Conservation (phyloP, 371 early-diverging fungal genomes). For the Rhizopus microsporus region DNA sequence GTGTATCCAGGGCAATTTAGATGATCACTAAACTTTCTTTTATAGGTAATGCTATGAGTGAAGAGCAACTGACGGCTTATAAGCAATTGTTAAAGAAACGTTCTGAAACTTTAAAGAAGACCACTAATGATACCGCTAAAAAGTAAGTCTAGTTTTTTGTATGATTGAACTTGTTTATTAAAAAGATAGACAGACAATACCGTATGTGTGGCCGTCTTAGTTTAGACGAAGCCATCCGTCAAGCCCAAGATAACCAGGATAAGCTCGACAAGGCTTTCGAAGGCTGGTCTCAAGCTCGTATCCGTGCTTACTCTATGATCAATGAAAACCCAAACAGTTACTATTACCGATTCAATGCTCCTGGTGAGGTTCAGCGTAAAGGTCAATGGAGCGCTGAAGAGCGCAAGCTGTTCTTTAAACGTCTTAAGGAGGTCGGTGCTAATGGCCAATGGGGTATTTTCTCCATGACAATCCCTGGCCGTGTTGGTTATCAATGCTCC, state of each 20-base stretch:
- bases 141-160: slow-evolving; percentile 49
- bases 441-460: slow-evolving; percentile 97
- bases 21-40: not conserved
- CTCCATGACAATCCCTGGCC: slow-evolving; percentile 91
- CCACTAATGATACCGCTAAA: slow-evolving; percentile 74
- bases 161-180: not conserved
- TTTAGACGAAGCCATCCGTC: slow-evolving; percentile 87
- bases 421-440: slow-evolving; percentile 84
- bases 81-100: slow-evolving; percentile 81
- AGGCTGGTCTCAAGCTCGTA: slow-evolving; percentile 94
- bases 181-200: slow-evolving; percentile 47
- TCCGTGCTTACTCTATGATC: slow-evolving; percentile 87
- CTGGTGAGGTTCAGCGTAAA: slow-evolving; percentile 90
- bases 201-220: slow-evolving; percentile 81
- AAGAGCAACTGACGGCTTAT: slow-evolving; percentile 79
- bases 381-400: slow-evolving; percentile 90
- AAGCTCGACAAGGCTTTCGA: slow-evolving; percentile 85
- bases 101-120: slow-evolving; percentile 75
- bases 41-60: slow-evolving; percentile 59
- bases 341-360: slow-evolving; percentile 95
- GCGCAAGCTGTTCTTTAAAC: slow-evolving; percentile 76
- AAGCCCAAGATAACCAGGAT: slow-evolving; percentile 72
- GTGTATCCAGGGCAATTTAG: not conserved
- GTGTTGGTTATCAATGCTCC: slow-evolving; percentile 96
- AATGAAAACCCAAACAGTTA: slow-evolving; percentile 92